Percentiles rank a stretch among this genome's conserved stretches.
phyloP scores from a whole-genome alignment of 768 basidiomycete genomes.

The Tylopilus felleus region DNA sequence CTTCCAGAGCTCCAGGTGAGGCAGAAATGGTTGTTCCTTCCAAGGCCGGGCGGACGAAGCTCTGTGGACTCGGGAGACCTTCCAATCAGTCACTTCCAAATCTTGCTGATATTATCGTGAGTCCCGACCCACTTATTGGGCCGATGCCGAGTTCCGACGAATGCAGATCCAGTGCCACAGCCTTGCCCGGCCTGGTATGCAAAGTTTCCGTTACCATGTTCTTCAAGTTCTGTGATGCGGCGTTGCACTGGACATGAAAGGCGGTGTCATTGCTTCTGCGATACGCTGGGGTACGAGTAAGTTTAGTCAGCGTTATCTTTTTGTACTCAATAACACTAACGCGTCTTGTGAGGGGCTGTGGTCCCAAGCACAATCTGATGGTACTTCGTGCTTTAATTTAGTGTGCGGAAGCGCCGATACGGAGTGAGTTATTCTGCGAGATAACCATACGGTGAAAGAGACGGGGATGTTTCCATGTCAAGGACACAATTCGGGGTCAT shows the following conservation, averaged over 20 bases:
- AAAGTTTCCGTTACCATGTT: too few relatives aligned
- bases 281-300: slow-evolving; percentile 58
- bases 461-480: slow-evolving; percentile 9
- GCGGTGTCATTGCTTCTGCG: slow-evolving; percentile 41
- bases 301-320: slow-evolving; percentile 51
- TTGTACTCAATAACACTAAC: neutral
- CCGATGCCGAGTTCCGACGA: slow-evolving; percentile 42
- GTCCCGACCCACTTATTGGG: too few relatives aligned
- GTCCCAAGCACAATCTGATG: too few relatives aligned
- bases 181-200: slow-evolving; percentile 47
- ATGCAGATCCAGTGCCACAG: slow-evolving; percentile 22
- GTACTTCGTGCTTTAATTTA: too few relatives aligned
- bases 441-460: too few relatives aligned
- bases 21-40: too few relatives aligned
- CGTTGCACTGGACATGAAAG: slow-evolving; percentile 36
- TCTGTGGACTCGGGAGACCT: too few relatives aligned
- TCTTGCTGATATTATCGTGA: too few relatives aligned
- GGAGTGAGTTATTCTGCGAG: neutral
- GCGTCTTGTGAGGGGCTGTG: too few relatives aligned
- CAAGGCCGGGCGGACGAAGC: too few relatives aligned
- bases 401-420: slow-evolving; percentile 44
- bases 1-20: too few relatives aligned
- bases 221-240: slow-evolving; percentile 41
- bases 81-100: too few relatives aligned
- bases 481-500: slow-evolving; percentile 40